phyloP scores from a whole-genome alignment of 352 stramenopile species.

The Pythium phragmitis region DNA sequence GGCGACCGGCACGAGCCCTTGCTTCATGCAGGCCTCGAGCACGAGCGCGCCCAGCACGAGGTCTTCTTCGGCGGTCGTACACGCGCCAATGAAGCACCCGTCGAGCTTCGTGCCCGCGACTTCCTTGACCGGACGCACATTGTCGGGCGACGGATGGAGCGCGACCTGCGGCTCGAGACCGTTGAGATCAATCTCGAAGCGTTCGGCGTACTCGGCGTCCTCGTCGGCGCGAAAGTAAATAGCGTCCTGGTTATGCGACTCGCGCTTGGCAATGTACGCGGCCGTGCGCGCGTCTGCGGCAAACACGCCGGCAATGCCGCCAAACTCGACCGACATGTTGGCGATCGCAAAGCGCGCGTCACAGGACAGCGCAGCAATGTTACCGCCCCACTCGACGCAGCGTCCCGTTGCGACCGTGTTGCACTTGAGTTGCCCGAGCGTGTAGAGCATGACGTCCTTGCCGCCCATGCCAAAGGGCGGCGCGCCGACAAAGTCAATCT shows the following conservation, averaged over 20 bases:
- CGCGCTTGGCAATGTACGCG: slow-evolving; percentile 74
- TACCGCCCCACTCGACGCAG: slow-evolving; percentile 80
- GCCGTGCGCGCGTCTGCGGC: slow-evolving; percentile 71
- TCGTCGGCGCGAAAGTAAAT: slow-evolving; percentile 81
- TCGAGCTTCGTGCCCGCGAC: slow-evolving; percentile 73
- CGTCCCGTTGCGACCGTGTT: slow-evolving; percentile 82
- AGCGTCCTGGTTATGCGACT: slow-evolving; percentile 73
- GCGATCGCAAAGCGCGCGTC: slow-evolving; percentile 82
- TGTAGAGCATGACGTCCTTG: slow-evolving; percentile 89
- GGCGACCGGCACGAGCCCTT: slow-evolving; percentile 55
- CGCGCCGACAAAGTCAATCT: slow-evolving; percentile 75
- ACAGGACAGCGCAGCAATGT: slow-evolving; percentile 73
- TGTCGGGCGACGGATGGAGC: slow-evolving; percentile 80
- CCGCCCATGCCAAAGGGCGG: slow-evolving; percentile 73
- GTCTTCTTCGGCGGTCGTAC: slow-evolving; percentile 81
- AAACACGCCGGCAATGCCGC: slow-evolving; percentile 83
- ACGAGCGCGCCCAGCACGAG: slow-evolving; percentile 77
- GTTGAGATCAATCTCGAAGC: slow-evolving; percentile 73
- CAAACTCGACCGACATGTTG: slow-evolving; percentile 88
- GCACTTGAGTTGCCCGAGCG: slow-evolving; percentile 80
- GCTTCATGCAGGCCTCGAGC: slow-evolving; percentile 71
- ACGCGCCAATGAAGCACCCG: slow-evolving; percentile 85
- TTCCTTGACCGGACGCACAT: slow-evolving; percentile 71
- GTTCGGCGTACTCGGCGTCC: slow-evolving; percentile 70
- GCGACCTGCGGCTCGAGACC: slow-evolving; percentile 73